Base-by-base conservation (phyloP, 2,329 filamentous ascomycete genomes). In the Allantophomopsis lycopodina region DNA sequence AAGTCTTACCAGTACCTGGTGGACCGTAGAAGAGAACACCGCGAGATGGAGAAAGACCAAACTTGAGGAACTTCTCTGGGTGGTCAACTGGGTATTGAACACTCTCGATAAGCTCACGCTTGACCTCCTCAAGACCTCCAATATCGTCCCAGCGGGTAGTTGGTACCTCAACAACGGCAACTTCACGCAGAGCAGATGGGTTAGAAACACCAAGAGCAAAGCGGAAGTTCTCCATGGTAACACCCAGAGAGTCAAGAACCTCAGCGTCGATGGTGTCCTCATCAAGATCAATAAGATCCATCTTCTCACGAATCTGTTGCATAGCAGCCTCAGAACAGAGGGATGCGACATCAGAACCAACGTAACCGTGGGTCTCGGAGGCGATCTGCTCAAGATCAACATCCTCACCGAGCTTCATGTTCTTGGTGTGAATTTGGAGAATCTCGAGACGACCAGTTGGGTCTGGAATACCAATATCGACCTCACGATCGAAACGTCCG, bases 231-330 rank as follows among this genome's bases (percentile, higher is more conserved):
- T 98, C 91, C 86, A 96, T 96, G 46, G 91, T 98, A 37, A 98
- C 91, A 60, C 91, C 91, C 36, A 98, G 79, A 35, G 91, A 96
- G 66, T 98, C 91, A 40, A 98, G 76, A 39, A 98, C 91, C 68
- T 98, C 91, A 21, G 91, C 91, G 55, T 98, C 91, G 47, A 98
- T 98, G 46, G 91, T 98, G 58, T 98, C 91, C 68, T 98, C 91
- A 49, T 98, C 91, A 28, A 98, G 75, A 64, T 98, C 91, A 51
- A 98, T 98, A 48, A 98, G 76, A 60, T 98, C 91, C 91, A 98
- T 98, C 82, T 98, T 98, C 68, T 98, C 91, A 68, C 91, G 89
- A 64, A 98, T 98, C 68, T 98, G 91, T 64, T 98, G 91, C 91
- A 98, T 98, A 48, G 91, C 91, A 59, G 91, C 91, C 66, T 98